Base-by-base conservation (phyloP, 306 rosid genomes). In the Elaeagnus macrophylla region DNA sequence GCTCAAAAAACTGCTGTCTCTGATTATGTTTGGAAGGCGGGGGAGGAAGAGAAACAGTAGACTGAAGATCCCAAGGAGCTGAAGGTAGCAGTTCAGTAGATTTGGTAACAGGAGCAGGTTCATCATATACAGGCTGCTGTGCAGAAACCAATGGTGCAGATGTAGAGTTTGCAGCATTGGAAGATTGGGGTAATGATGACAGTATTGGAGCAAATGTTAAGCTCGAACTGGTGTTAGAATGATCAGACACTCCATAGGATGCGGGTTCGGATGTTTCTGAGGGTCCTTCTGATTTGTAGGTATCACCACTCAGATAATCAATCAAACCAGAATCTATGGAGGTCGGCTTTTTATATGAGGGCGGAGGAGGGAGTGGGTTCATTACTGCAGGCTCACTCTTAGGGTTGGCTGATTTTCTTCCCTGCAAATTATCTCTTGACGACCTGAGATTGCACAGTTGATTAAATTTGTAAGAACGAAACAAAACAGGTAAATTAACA, bases 301-400 rank as follows among this genome's bases (percentile, higher is more conserved):
- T 42, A 59, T 87, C 96, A 1, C 99, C 99, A 43, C 99, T 93
- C 56, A 93, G 89, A 75, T 82, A 93, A 75, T 93, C 99, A 36
- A 93, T 65, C 74, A 62, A 39, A 53, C 85, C 72, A 32, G 86
- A 51, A 55, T 79, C 83, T 38, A 78, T 58, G 64, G 67, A 58
- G 59, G 76, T 77, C 6, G 95, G 95, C 73, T 57, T 82, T 74
- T 62, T 79, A 17, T 95, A 67, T 37, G 96, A 61, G 4, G 96
- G 96, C 14, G 94, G 99, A 48, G 96, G 93, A 48, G 96, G 90
- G 75, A 88, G 54, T 57, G 86, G 71, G 54, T 68, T 81, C 45
- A 55, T 17, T 51, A 68, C 78, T 60, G 47, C 73, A 14, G 75
- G 67, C 60, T 75, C 79, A 54, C 63, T 60, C 63, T 38, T 78